Evolutionary conservation across 768 basidiomycete genomes (phyloP).

Genomic region (Tylopilus plumbeoviolaceoides): DNA sequence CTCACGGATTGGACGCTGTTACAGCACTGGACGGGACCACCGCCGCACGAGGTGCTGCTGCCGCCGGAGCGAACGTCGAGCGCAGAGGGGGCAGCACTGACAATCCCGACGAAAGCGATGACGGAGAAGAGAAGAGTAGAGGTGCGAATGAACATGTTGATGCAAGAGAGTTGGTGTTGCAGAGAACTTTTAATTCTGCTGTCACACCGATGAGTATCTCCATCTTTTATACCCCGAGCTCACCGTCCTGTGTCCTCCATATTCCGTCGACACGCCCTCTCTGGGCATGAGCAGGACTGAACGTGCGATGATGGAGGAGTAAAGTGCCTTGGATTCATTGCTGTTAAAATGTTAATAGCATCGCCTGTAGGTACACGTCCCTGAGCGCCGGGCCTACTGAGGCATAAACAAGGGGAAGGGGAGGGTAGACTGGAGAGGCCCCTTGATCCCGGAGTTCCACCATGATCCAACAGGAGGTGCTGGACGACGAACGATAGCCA

Average conservation of each 20-base stretch:
- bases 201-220: not conserved
- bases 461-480: not conserved
- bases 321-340: not conserved
- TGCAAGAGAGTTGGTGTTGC: not conserved
- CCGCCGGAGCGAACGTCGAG: constrained; percentile 3
- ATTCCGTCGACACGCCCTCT: no score
- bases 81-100: not conserved
- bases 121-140: constrained; percentile 1
- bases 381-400: no score
- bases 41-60: constrained; percentile 31
- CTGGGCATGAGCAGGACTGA: not conserved
- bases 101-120: constrained; percentile 4
- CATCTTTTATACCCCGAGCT: no score
- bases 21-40: constrained; percentile 31
- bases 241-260: not conserved
- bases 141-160: constrained; percentile 5
- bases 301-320: not conserved
- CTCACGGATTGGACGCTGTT: not conserved
- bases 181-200: not conserved
- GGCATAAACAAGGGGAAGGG: no score
- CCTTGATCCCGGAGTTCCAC: no score
- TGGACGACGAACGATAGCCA: not conserved
- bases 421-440: no score
- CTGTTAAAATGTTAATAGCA: not conserved
- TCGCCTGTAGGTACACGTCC: not conserved